Percentiles rank a stretch among this genome's conserved stretches.
Conservation (phyloP, 306 rosid genomes). For the Ormosia emarginata region DNA sequence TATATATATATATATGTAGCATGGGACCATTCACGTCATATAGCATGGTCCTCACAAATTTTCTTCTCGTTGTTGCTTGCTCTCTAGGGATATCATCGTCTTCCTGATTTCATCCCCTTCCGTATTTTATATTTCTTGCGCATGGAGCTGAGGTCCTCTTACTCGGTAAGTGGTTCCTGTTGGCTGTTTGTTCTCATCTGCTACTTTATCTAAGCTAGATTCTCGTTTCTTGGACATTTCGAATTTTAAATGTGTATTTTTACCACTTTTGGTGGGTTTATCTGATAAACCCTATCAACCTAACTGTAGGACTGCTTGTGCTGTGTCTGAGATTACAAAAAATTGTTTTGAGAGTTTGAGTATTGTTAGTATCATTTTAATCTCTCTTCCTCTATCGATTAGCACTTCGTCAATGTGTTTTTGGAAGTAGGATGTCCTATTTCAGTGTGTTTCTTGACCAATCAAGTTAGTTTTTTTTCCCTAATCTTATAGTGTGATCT, state of each 20-base stretch:
- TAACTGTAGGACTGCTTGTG: constrained; percentile 3
- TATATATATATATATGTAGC: background rate
- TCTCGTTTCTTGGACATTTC: constrained; percentile 9
- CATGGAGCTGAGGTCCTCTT: constrained; percentile 24
- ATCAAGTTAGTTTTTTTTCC: background rate
- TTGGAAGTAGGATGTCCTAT: background rate
- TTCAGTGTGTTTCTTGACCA: background rate
- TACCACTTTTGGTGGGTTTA: background rate
- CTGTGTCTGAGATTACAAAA: background rate
- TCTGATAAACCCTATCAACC: constrained; percentile 29
- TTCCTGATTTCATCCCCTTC: background rate
- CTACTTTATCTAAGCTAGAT: constrained; percentile 16
- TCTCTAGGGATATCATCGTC: background rate
- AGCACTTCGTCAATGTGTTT: background rate
- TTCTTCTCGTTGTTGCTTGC: background rate
- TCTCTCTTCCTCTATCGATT: background rate
- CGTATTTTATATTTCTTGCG: constrained; percentile 18
- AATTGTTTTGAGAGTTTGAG: background rate
- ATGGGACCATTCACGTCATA: constrained; percentile 53
- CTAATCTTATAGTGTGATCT: background rate
- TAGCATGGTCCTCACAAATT: constrained; percentile 52
- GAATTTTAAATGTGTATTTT: background rate
- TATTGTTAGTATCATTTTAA: background rate
- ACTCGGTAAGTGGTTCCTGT: constrained; percentile 25
- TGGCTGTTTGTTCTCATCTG: constrained; percentile 14